Conservation (phyloP, 1,284 basidiomycete species). For the Trichosporon inkin region DNA sequence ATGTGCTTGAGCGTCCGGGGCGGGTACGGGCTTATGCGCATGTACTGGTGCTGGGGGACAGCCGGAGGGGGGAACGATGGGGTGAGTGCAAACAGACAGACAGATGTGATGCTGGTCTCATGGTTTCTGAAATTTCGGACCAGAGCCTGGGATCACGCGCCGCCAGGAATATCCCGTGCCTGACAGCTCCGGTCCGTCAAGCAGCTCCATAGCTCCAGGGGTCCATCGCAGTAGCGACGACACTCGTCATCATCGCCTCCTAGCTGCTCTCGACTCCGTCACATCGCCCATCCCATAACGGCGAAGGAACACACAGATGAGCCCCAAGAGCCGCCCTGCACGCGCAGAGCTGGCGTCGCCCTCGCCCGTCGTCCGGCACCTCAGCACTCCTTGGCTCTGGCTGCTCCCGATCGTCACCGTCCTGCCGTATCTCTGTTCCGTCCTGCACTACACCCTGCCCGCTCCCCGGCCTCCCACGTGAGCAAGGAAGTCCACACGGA, state of each 20-base stretch:
- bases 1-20: neutral
- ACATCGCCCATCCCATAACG: neutral
- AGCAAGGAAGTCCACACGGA: slow-evolving; percentile 3
- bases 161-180: no score
- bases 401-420: slow-evolving; percentile 33
- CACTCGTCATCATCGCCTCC: neutral
- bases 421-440: slow-evolving; percentile 31
- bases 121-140: no score
- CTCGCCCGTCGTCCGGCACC: neutral
- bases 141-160: no score
- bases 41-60: neutral
- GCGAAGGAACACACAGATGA: neutral
- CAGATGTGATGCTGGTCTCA: neutral
- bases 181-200: no score
- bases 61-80: neutral
- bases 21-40: slow-evolving; percentile 4
- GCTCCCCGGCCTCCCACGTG: slow-evolving; percentile 30
- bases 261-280: neutral
- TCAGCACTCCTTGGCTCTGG: slow-evolving; percentile 18
- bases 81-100: neutral
- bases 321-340: slow-evolving; percentile 5
- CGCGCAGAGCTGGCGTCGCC: neutral
- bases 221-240: neutral
- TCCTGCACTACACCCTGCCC: slow-evolving; percentile 40
- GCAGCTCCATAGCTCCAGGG: no score